Evolutionary conservation across 75 land plant genomes (phyloP).

Genomic region (Adiantum capillusveneris): DNA sequence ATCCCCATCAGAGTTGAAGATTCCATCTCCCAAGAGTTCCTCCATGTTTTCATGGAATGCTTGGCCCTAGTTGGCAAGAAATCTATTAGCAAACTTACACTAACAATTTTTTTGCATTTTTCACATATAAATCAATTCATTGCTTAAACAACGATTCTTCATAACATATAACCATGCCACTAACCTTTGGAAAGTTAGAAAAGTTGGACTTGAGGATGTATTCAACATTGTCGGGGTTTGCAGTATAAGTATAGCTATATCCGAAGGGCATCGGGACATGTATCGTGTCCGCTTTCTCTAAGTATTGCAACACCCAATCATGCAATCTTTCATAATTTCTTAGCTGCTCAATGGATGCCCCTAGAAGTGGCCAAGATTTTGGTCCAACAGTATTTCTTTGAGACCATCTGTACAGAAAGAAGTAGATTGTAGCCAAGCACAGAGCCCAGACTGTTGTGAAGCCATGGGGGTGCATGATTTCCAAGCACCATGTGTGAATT

Average conservation of each 20-base stretch:
- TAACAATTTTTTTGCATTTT: no score
- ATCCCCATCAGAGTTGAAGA: constrained; percentile 90
- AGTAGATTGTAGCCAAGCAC: no score
- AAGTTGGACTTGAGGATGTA: constrained; percentile 20
- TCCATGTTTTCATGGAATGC: constrained; percentile 56
- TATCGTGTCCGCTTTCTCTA: constrained; percentile 14
- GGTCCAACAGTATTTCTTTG: constrained; percentile 7
- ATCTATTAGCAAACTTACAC: no score
- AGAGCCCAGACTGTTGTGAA: no score
- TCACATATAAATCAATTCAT: no score
- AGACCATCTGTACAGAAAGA: neutral
- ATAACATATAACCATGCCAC: no score
- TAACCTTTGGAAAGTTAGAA: constrained; percentile 18
- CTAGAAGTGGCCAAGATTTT: constrained; percentile 25
- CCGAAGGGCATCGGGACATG: constrained; percentile 1
- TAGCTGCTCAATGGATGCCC: constrained; percentile 17
- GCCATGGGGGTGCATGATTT: no score
- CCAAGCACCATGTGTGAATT: no score
- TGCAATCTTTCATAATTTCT: constrained; percentile 16
- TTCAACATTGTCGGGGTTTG: constrained; percentile 14
- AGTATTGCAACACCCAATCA: constrained; percentile 21
- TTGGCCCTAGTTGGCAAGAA: constrained; percentile 71
- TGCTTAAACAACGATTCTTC: no score
- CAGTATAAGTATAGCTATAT: constrained; percentile 5
- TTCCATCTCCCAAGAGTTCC: constrained; percentile 82